Evolutionary conservation across 2,329 filamentous ascomycete species (phyloP).

Genomic region (Paraphaeosphaeria minitans): DNA sequence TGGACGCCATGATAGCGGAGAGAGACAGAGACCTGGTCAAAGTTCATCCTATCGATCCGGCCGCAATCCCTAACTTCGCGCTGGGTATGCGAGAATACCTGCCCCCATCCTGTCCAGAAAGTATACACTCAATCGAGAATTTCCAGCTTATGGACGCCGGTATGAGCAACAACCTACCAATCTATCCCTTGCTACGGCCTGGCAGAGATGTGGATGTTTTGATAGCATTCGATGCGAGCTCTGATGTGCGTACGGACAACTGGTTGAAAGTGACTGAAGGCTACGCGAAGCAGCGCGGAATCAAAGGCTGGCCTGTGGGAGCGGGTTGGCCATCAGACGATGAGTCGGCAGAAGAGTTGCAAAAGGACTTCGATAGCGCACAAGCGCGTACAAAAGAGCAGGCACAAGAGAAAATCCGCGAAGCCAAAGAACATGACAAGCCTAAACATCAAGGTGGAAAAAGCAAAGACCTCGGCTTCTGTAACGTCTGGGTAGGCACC

Average conservation of each 20-base stretch:
- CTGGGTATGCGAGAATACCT: conserved; percentile 79
- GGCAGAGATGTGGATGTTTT: conserved; percentile 88
- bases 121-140: conserved; percentile 72
- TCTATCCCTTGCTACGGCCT: conserved; percentile 89
- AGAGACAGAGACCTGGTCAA: conserved; percentile 85
- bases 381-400: conserved; percentile 65
- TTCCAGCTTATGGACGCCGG: conserved; percentile 83
- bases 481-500: conserved; percentile 92
- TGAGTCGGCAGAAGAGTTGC: conserved; percentile 64
- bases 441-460: conserved; percentile 35
- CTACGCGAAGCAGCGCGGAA: conserved; percentile 84
- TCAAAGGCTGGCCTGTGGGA: conserved; percentile 93
- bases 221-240: conserved; percentile 91
- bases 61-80: conserved; percentile 86
- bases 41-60: conserved; percentile 93
- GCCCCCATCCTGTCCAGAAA: conserved; percentile 76
- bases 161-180: conserved; percentile 97
- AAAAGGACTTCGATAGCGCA: conserved; percentile 69
- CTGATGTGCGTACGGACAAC: conserved; percentile 91
- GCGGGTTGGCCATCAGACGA: conserved; percentile 83
- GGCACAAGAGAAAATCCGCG: conserved; percentile 66
- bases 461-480: conserved; percentile 72
- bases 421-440: conserved; percentile 54
- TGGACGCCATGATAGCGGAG: conserved; percentile 83
- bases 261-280: conserved; percentile 95